Evolutionary conservation across 345 rosid genomes (phyloP).

Genomic region (Trapa incisa): DNA sequence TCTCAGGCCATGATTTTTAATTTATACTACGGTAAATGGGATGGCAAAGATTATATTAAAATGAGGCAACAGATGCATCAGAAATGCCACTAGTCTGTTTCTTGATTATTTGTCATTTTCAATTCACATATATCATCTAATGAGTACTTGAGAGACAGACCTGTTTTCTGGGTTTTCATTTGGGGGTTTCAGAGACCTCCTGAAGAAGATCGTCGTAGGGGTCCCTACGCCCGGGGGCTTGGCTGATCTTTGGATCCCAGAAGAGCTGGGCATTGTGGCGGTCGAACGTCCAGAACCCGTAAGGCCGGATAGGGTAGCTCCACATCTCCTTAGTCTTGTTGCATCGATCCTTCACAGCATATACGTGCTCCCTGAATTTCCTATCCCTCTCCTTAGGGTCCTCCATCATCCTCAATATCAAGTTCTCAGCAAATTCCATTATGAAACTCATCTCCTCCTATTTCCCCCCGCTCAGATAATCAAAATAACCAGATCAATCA

Average conservation of each 20-base stretch:
- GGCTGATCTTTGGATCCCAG: constrained; percentile 96
- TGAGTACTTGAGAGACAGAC: constrained; percentile 19
- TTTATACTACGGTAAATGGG: no score
- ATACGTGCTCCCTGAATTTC: constrained; percentile 67
- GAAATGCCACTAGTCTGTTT: no score
- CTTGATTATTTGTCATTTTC: no score
- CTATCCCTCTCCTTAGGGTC: constrained; percentile 87
- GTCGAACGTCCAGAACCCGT: constrained; percentile 95
- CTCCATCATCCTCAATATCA: constrained; percentile 84
- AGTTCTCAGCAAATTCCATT: constrained; percentile 90
- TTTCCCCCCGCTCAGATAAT: neutral
- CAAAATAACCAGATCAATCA: neutral
- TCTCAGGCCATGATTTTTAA: no score
- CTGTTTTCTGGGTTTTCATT: neutral
- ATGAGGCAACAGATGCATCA: no score
- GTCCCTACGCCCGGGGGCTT: constrained; percentile 81
- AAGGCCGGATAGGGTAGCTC: constrained; percentile 87
- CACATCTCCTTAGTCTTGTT: constrained; percentile 94
- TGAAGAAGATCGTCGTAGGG: neutral
- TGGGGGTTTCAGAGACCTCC: constrained; percentile 16
- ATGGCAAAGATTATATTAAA: no score
- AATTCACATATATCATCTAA: no score
- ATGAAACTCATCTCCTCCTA: constrained; percentile 17
- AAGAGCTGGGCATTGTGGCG: constrained; percentile 88
- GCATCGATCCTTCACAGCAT: constrained; percentile 59